Evolutionary conservation across 116 monocot genomes (phyloP).

Genomic region (Phalaenopsis hybrid): DNA sequence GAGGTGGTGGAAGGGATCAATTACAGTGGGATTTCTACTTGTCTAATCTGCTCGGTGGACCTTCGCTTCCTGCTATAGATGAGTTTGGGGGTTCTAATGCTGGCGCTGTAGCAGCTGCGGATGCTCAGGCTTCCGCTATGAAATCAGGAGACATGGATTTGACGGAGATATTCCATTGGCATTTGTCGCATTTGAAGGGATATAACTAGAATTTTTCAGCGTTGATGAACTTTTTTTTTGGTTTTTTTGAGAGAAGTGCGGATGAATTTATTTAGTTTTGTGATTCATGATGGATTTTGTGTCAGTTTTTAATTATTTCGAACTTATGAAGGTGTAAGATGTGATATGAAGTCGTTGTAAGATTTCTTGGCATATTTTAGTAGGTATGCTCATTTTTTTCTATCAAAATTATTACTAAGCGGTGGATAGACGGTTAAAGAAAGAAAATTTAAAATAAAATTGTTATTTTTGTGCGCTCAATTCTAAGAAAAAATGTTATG

Average conservation of each 20-base stretch:
- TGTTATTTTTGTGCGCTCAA: too few species aligned
- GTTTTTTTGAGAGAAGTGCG: not conserved
- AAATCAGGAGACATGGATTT: constrained; percentile 2
- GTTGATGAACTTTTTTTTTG: not conserved
- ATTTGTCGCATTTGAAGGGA: not conserved
- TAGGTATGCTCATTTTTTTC: too few species aligned
- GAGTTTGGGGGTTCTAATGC: not conserved
- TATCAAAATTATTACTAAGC: too few species aligned
- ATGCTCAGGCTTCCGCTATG: not conserved
- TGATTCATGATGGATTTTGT: not conserved
- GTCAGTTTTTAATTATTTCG: not conserved
- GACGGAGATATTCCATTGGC: constrained; percentile 7
- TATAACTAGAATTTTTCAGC: not conserved
- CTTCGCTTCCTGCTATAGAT: not conserved
- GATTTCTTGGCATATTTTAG: too few species aligned
- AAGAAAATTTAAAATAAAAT: too few species aligned
- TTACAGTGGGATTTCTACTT: not conserved
- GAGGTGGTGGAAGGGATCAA: not conserved
- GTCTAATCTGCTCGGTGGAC: not conserved
- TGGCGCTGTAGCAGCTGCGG: not conserved
- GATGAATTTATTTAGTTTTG: not conserved
- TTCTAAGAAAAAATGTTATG: too few species aligned
- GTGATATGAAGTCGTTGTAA: too few species aligned
- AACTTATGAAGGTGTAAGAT: too few species aligned
- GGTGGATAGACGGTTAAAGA: too few species aligned